Conservation (phyloP, 768 basidiomycete species). For the Pleurotus citrinopileatus region DNA sequence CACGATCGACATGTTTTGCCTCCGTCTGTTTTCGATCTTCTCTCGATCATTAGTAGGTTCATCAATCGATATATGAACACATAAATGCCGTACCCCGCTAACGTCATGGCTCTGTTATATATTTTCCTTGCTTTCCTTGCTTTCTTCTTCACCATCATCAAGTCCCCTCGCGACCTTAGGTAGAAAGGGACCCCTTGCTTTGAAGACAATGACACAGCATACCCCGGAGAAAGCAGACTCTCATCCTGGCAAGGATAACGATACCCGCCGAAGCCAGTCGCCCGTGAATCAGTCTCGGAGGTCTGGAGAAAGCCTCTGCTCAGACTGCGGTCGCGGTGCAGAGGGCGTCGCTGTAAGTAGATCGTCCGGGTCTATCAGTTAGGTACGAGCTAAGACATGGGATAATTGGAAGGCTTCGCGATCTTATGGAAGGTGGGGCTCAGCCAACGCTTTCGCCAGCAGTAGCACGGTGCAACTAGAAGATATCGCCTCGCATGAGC, state of each 20-base stretch:
- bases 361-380: no score
- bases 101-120: neutral
- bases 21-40: neutral
- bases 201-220: neutral
- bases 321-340: neutral
- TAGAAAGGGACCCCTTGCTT: neutral
- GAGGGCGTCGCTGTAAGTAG: neutral
- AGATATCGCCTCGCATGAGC: neutral
- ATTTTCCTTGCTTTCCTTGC: neutral
- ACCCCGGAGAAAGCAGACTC: neutral
- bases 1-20: neutral
- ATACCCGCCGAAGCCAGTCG: neutral
- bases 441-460: conserved; percentile 1
- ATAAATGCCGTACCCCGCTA: neutral
- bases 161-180: no score
- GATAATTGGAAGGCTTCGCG: neutral
- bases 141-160: neutral
- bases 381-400: no score
- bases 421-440: neutral
- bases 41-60: conserved; percentile 5
- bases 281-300: neutral
- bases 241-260: neutral
- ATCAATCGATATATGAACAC: neutral
- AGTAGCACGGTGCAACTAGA: neutral
- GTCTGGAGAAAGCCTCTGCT: neutral